These are phyloP conservation scores for Paraglomus occultum DNA, from an alignment of 192 early-diverging fungal genomes.

Conservation along the genomic window DNA sequence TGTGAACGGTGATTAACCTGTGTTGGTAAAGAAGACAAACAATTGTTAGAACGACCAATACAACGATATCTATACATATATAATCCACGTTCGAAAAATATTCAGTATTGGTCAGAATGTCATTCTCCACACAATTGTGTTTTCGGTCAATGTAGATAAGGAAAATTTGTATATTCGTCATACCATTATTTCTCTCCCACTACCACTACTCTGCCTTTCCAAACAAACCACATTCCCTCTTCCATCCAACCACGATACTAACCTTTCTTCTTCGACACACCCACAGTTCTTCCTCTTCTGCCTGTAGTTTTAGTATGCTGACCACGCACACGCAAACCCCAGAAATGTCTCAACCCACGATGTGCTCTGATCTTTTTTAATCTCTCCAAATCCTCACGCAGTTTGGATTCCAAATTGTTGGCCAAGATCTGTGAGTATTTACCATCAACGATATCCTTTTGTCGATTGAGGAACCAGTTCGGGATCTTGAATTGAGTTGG, in stretches of 20 bases:
- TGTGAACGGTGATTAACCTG: too few relatives aligned
- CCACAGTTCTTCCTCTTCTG: constrained; percentile 92
- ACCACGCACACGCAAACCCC: constrained; percentile 98
- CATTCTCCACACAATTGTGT: background rate
- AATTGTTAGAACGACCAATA: too few relatives aligned
- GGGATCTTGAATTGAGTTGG: constrained; percentile 99
- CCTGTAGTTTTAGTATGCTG: constrained; percentile 99
- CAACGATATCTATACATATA: too few relatives aligned
- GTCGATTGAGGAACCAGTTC: constrained; percentile 99
- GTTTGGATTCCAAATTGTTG: constrained; percentile 92
- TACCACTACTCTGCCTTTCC: background rate
- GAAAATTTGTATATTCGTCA: background rate
- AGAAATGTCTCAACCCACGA: constrained; percentile 99
- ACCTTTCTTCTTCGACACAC: constrained; percentile 97
- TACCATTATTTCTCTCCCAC: background rate
- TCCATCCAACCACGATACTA: background rate
- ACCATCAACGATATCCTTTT: constrained; percentile 96
- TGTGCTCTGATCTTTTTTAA: constrained; percentile 99
- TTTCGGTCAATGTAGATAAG: constrained; percentile 16
- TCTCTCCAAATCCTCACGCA: constrained; percentile 98
- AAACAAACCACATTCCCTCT: background rate
- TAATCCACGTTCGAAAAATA: too few relatives aligned
- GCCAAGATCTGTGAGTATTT: constrained; percentile 94
- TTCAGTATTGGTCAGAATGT: background rate
- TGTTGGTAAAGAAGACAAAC: too few relatives aligned